phyloP scores from a whole-genome alignment of 345 rosid genomes.

The Zanthoxylum bungeanum region DNA sequence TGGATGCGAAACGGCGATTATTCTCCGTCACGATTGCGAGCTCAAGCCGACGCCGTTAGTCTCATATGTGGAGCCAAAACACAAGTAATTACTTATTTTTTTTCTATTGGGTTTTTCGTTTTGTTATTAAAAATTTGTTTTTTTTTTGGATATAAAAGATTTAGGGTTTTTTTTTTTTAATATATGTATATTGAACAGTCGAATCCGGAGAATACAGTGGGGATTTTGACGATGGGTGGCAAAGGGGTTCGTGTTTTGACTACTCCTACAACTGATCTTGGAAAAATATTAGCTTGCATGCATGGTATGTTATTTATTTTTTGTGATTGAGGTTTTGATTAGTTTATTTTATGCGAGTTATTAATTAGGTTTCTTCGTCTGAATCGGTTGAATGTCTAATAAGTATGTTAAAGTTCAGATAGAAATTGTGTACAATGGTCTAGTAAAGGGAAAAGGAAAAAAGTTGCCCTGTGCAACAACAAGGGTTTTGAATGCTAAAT shows the following conservation, averaged over 20 bases:
- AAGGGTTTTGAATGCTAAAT: neutral
- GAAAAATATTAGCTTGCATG: conserved; percentile 74
- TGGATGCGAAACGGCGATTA: conserved; percentile 94
- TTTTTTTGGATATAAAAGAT: conserved; percentile 2
- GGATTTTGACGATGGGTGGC: conserved; percentile 82
- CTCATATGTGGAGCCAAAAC: conserved; percentile 78
- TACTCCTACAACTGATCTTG: conserved; percentile 78
- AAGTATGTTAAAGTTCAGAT: too few relatives aligned
- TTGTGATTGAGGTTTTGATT: neutral
- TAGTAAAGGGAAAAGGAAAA: too few relatives aligned
- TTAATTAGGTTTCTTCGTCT: neutral
- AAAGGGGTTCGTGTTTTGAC: conserved; percentile 75
- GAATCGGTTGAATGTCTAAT: too few relatives aligned
- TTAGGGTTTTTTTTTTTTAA: neutral
- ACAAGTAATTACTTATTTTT: conserved; percentile 37
- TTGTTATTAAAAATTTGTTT: neutral
- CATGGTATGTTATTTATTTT: conserved; percentile 39
- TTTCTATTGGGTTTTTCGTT: neutral
- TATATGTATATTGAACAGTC: conserved; percentile 41
- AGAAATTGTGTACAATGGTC: too few relatives aligned
- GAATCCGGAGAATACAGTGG: conserved; percentile 85
- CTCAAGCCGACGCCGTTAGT: conserved; percentile 77
- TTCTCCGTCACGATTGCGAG: conserved; percentile 61
- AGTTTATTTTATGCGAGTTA: neutral
- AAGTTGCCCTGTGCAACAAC: too few relatives aligned